phyloP scores from a whole-genome alignment of 495 filamentous ascomycete species.

The Lichenothelia convexa region DNA sequence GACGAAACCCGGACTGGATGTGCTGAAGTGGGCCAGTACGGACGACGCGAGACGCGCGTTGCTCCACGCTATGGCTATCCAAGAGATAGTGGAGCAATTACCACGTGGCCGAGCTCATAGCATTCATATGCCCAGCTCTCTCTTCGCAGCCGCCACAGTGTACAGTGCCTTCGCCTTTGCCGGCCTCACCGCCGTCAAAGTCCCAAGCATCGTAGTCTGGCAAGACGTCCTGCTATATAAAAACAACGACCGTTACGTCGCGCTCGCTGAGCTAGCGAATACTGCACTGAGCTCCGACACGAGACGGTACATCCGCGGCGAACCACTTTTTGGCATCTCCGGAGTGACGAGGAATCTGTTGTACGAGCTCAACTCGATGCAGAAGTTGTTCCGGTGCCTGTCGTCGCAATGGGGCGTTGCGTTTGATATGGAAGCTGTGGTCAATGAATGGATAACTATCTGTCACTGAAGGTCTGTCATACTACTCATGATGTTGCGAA shows the following conservation, averaged over 20 bases:
- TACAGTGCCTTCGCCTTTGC: conserved; percentile 27
- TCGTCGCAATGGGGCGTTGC: conserved; percentile 32
- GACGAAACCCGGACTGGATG: conserved; percentile 19
- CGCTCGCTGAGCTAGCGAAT: conserved; percentile 11
- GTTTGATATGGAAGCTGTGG: conserved; percentile 30
- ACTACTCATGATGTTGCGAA: too few species aligned
- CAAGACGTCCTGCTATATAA: conserved; percentile 25
- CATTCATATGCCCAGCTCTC: conserved; percentile 28
- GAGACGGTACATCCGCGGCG: conserved; percentile 22
- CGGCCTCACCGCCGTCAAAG: conserved; percentile 20
- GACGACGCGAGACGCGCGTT: conserved; percentile 28
- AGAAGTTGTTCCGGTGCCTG: conserved; percentile 31
- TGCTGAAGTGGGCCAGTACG: conserved; percentile 23
- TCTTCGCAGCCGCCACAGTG: conserved; percentile 28
- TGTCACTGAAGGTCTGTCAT: conserved; percentile 29
- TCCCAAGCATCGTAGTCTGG: conserved; percentile 27
- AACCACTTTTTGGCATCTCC: conserved; percentile 11
- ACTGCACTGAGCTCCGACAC: conserved; percentile 17
- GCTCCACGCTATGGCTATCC: conserved; percentile 30
- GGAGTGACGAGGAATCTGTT: conserved; percentile 23
- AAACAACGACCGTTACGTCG: conserved; percentile 20
- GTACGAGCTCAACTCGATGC: conserved; percentile 33
- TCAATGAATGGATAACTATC: conserved; percentile 28
- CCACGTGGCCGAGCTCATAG: conserved; percentile 30
- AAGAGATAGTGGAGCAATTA: conserved; percentile 31